These are phyloP conservation scores for Podospora tetraspora DNA, from an alignment of 495 filamentous ascomycete genomes.

Conservation along the genomic window DNA sequence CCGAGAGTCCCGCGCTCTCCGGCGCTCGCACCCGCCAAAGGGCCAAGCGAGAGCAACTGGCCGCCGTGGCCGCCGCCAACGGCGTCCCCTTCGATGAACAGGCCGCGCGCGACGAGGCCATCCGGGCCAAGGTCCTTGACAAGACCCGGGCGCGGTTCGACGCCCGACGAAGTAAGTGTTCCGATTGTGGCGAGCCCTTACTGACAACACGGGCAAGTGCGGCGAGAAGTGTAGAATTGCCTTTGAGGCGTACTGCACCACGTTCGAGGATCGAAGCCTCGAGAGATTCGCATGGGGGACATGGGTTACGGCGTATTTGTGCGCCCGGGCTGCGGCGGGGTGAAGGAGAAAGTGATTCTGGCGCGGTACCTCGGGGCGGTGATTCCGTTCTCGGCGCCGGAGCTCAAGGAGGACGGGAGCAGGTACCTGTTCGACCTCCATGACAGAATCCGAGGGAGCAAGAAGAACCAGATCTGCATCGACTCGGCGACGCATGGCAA, in stretches of 20 bases:
- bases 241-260: too few species aligned
- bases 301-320: slow-evolving; percentile 1
- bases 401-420: background rate
- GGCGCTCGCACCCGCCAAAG: too few species aligned
- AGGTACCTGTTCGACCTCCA: slow-evolving; percentile 1
- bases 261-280: too few species aligned
- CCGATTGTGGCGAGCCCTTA: background rate
- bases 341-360: background rate
- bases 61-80: too few species aligned
- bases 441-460: background rate
- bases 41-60: too few species aligned
- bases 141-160: background rate
- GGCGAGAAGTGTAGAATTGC: too few species aligned
- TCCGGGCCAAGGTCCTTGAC: background rate
- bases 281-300: too few species aligned
- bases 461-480: background rate
- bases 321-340: background rate
- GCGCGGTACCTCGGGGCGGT: background rate
- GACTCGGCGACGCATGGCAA: slow-evolving; percentile 18
- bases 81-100: background rate
- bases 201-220: too few species aligned
- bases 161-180: background rate
- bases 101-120: background rate
- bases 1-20: too few species aligned
- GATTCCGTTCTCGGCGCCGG: background rate